Percentiles rank a stretch among this genome's conserved stretches.
phyloP scores from a whole-genome alignment of 345 rosid species.

The Anastatica hierochuntica region DNA sequence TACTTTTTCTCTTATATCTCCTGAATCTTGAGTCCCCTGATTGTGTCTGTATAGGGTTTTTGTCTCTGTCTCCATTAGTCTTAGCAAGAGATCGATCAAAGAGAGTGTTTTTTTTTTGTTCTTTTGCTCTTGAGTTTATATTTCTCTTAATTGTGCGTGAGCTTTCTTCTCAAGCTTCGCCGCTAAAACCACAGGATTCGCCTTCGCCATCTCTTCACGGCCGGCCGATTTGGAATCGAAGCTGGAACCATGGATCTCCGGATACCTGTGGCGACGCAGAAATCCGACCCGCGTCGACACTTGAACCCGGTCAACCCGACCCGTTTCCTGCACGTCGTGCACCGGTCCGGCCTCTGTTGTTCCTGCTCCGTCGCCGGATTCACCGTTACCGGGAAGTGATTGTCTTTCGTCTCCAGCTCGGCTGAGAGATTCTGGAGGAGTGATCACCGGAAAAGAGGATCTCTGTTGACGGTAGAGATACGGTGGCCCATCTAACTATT shows the following conservation, averaged over 20 bases:
- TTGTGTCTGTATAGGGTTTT: no score
- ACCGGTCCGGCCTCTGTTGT: slow-evolving; percentile 33
- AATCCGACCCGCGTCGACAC: slow-evolving; percentile 39
- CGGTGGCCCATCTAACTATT: no score
- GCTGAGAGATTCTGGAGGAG: no score
- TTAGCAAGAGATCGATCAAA: no score
- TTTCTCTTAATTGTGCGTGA: no score
- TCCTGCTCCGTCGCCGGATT: background rate
- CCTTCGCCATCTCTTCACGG: slow-evolving; percentile 41
- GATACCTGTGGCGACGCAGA: slow-evolving; percentile 43
- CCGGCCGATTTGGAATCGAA: slow-evolving; percentile 45
- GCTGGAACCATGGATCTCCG: slow-evolving; percentile 38
- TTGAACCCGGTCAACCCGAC: slow-evolving; percentile 41
- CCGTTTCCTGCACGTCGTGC: slow-evolving; percentile 37
- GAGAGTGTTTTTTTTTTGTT: no score
- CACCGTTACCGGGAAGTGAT: slow-evolving; percentile 6
- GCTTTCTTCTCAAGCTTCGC: slow-evolving; percentile 39
- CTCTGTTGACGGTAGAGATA: slow-evolving; percentile 9
- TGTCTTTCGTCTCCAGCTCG: background rate
- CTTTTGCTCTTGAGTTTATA: no score
- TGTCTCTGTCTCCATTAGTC: no score
- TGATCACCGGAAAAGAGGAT: background rate
- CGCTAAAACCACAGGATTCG: slow-evolving; percentile 40
- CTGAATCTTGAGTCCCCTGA: no score
- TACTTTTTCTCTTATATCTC: no score